Percentiles rank a stretch among this genome's conserved stretches.
Conservation (phyloP, 1,139 yeast genomes). For the Magnusiomyces fungicola region DNA sequence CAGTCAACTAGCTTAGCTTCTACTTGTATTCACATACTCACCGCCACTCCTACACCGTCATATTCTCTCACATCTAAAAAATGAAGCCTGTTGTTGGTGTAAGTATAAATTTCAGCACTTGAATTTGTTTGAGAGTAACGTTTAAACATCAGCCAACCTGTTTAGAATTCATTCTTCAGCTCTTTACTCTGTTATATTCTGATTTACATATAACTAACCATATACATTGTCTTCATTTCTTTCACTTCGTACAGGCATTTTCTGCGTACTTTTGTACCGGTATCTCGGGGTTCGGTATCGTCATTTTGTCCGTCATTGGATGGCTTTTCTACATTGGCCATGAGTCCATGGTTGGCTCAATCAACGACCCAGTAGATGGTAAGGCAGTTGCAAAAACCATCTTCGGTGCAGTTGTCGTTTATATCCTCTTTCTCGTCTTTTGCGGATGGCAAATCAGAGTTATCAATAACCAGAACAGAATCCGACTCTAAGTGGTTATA, state of each 20-base stretch:
- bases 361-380: constrained; percentile 86
- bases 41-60: too few relatives aligned
- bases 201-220: not conserved
- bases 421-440: constrained; percentile 68
- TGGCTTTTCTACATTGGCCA: constrained; percentile 70
- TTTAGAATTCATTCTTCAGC: too few relatives aligned
- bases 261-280: constrained; percentile 95
- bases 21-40: too few relatives aligned
- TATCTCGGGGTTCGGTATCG: constrained; percentile 82
- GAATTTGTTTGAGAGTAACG: too few relatives aligned
- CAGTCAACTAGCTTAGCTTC: too few relatives aligned
- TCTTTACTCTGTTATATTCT: not conserved
- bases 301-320: constrained; percentile 79
- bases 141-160: too few relatives aligned
- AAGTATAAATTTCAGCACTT: constrained; percentile 22
- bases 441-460: constrained; percentile 79
- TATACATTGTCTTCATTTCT: not conserved
- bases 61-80: constrained; percentile 5
- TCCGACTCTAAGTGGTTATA: constrained; percentile 31
- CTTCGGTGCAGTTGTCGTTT: constrained; percentile 82
- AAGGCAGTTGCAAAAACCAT: constrained; percentile 87
- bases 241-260: constrained; percentile 52
- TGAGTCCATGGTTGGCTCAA: constrained; percentile 90
- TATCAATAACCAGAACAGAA: constrained; percentile 54
- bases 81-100: constrained; percentile 37